Conservation (phyloP, 306 rosid species). For the Sicyos edulis region DNA sequence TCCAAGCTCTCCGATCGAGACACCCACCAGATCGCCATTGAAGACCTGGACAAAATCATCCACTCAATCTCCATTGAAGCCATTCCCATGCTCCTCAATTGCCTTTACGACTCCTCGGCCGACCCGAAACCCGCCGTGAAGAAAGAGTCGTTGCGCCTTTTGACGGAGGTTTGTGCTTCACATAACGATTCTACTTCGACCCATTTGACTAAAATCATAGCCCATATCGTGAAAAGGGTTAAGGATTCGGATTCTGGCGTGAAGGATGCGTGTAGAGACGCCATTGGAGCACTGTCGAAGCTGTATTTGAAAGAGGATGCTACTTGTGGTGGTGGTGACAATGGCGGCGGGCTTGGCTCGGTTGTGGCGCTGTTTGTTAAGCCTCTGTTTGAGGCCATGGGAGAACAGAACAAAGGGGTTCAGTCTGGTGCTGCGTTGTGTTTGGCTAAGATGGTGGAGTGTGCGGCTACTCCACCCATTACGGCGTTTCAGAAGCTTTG, state of each 20-base stretch:
- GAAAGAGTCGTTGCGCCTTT: constrained; percentile 65
- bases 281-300: constrained; percentile 54
- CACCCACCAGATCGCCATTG: constrained; percentile 86
- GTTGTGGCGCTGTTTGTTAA: constrained; percentile 75
- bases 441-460: constrained; percentile 79
- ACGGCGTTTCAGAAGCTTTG: constrained; percentile 76
- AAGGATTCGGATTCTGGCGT: constrained; percentile 74
- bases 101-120: constrained; percentile 65
- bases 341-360: constrained; percentile 32
- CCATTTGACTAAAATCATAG: constrained; percentile 68
- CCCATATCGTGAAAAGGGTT: constrained; percentile 56
- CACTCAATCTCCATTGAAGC: constrained; percentile 53
- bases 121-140: constrained; percentile 87
- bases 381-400: constrained; percentile 94
- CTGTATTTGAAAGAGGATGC: constrained; percentile 42
- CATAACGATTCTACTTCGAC: constrained; percentile 54
- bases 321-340: constrained; percentile 21
- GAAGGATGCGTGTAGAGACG: constrained; percentile 74
- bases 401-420: constrained; percentile 75
- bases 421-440: constrained; percentile 89
- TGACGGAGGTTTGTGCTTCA: constrained; percentile 49
- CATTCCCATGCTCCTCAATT: constrained; percentile 77
- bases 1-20: constrained; percentile 89
- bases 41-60: constrained; percentile 69
- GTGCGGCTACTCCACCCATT: constrained; percentile 47